Conservation (phyloP, 176 grass and related monocot species). For the Chloris gayana region DNA sequence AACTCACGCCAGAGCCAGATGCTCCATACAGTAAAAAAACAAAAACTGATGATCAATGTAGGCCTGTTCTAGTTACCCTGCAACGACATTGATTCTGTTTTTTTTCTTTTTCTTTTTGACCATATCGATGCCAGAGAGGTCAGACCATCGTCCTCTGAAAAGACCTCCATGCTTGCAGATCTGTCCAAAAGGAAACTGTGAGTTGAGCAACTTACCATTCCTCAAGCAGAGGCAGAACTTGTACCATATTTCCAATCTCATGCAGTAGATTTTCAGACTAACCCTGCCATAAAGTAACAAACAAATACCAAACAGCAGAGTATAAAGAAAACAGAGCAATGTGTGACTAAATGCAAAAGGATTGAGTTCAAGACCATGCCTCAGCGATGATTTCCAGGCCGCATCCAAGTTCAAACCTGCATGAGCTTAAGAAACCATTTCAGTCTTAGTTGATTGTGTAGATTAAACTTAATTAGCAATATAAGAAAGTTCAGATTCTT, state of each 20-base stretch:
- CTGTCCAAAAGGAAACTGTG: conserved; percentile 60
- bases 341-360: conserved; percentile 19
- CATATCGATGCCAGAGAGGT: conserved; percentile 25
- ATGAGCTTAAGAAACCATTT: conserved; percentile 61
- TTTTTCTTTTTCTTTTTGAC: conserved; percentile 18
- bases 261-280: conserved; percentile 62
- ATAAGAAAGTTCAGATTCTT: conserved; percentile 39
- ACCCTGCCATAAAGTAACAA: conserved; percentile 60
- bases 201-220: conserved; percentile 59
- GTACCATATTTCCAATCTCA: conserved; percentile 44
- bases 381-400: conserved; percentile 42
- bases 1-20: conserved; percentile 27
- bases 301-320: conserved; percentile 60
- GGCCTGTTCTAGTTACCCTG: conserved; percentile 9
- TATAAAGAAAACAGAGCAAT: conserved; percentile 80
- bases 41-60: conserved; percentile 4
- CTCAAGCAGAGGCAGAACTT: conserved; percentile 3
- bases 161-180: conserved; percentile 32
- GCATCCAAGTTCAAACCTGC: conserved; percentile 68
- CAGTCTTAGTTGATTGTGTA: conserved; percentile 56
- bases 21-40: neutral
- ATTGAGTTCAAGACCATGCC: conserved; percentile 65
- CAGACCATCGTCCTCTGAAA: neutral
- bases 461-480: conserved; percentile 29
- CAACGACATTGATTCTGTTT: neutral